These are phyloP conservation scores for Gossypium stocksii DNA, from an alignment of 345 rosid genomes.

Conservation along the genomic window DNA sequence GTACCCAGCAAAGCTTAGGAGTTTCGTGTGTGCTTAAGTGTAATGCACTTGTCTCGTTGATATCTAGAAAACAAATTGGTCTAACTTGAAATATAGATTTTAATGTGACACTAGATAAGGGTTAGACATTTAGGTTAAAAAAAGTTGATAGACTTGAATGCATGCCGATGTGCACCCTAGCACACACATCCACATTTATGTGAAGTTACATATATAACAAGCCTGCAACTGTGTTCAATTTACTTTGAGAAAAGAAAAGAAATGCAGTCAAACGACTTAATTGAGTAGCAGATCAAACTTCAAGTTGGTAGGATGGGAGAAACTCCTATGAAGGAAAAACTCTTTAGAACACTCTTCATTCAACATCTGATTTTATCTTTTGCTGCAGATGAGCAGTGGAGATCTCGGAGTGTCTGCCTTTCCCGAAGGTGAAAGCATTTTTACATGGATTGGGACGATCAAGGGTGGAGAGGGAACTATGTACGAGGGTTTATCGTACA, in stretches of 20 bases:
- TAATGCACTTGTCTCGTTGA: no score
- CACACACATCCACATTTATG: neutral
- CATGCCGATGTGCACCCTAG: neutral
- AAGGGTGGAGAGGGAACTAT: conserved; percentile 55
- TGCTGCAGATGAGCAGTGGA: conserved; percentile 55
- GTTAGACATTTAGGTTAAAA: neutral
- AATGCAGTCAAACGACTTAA: neutral
- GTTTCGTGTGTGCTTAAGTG: no score
- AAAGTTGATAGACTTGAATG: neutral
- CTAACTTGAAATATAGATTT: no score
- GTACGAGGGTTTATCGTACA: conserved; percentile 63
- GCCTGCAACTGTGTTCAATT: neutral
- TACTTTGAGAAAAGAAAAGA: neutral
- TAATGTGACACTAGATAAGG: no score
- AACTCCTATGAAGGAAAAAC: no score
- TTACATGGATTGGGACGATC: conserved; percentile 62
- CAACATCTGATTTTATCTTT: neutral
- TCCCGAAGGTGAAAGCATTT: conserved; percentile 65
- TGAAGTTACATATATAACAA: neutral
- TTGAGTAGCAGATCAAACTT: no score
- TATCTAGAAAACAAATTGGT: no score
- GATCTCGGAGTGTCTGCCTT: conserved; percentile 61
- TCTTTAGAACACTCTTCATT: no score
- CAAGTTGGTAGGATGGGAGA: no score
- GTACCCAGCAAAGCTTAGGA: no score